These are phyloP conservation scores for Eutrema salsugineum DNA, from an alignment of 441 rosid genomes.

Conservation along the genomic window DNA sequence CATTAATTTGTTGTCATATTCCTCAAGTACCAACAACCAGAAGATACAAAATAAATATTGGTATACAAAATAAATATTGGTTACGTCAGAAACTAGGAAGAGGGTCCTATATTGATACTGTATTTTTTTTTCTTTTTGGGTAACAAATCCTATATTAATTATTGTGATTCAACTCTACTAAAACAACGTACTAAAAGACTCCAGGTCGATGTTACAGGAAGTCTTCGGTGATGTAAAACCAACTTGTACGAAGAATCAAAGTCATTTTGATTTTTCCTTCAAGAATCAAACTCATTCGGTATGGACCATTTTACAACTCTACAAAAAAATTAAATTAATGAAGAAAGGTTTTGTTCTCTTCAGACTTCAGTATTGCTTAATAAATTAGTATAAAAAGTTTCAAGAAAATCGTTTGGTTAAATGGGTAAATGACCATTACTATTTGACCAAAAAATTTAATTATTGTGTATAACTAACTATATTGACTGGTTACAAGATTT, in stretches of 20 bases:
- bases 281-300: conserved; percentile 10
- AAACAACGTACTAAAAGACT: not conserved
- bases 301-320: conserved; percentile 16
- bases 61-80: too few relatives aligned
- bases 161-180: not conserved
- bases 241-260: not conserved
- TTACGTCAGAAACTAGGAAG: not conserved
- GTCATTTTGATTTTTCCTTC: not conserved
- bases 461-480: too few relatives aligned
- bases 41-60: conserved; percentile 2
- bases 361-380: not conserved
- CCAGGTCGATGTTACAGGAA: not conserved
- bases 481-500: too few relatives aligned
- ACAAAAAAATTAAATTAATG: not conserved
- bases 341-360: not conserved
- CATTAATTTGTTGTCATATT: not conserved
- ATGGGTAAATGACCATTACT: too few relatives aligned
- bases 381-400: too few relatives aligned
- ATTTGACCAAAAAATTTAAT: too few relatives aligned
- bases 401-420: too few relatives aligned
- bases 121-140: too few relatives aligned
- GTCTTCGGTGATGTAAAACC: conserved; percentile 22
- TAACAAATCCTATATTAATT: not conserved
- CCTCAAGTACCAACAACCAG: not conserved
- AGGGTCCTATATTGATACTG: not conserved